Base-by-base conservation (phyloP, 306 rosid genomes). In the Lathyrus aphaca region DNA sequence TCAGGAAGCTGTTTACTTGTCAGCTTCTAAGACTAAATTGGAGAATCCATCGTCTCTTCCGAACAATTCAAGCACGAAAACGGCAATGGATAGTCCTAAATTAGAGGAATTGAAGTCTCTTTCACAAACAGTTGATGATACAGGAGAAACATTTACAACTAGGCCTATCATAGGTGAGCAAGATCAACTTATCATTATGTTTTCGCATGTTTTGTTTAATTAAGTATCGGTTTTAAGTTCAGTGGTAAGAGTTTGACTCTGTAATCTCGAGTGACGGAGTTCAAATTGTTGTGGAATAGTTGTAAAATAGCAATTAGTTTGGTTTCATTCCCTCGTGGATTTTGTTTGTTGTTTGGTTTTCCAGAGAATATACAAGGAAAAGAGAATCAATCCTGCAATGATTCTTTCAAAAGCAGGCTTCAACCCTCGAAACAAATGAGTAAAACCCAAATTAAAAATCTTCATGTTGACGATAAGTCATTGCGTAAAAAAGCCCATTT, bases 1-100 rank as follows among this genome's bases (percentile, higher is more conserved):
- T 76, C 95, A 84, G 68, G 96, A 95, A 86, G 97, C 99, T 74
- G 84, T 95, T 16, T 75, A 87, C 81, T 73, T 83, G 32, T 91
- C 99, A 51, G 87, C 86, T 45, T 85, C 89, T 38, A 95, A 79
- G 84, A 86, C 85, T 72, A 86, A 79, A 72, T 42, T 74, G 56
- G 88, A 86, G 63, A 63, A 39, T 46, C 79, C 82, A 48, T 80
- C 82, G 50, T 65, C 74, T 72, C 79, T 65, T 51, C n/a, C 77
- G 11, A 48, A 77, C 61, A 80, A 66, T 71, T 65, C 70, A 18
- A 72, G 63, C 59, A 68, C 74, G 16, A 3, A 0, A 6, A 40
- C 79, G 2, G 35, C 78, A 2, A 49, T 63, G 43, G 69, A 73
- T 49, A 90, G 79, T 72, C 74, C 88, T 6, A 80, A 56, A 70